Conservation (phyloP, 164 flowering plant species). For the Magnolia officinalis region DNA sequence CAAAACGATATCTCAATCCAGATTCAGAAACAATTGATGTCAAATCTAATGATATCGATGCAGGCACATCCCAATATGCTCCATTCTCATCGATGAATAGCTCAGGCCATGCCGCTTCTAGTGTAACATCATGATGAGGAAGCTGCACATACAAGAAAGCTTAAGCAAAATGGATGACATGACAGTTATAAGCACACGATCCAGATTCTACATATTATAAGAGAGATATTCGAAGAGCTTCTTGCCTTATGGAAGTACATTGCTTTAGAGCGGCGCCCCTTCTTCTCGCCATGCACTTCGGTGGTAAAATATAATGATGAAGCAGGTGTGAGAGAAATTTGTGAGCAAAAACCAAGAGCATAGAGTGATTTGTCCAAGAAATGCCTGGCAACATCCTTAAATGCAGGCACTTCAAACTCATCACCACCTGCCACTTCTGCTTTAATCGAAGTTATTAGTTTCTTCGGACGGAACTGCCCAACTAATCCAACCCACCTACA, state of each 20-base stretch:
- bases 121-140: slow-evolving; percentile 64
- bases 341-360: slow-evolving; percentile 51
- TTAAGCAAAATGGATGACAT: neutral
- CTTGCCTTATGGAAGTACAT: slow-evolving; percentile 62
- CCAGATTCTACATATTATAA: neutral
- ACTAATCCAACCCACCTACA: slow-evolving; percentile 76
- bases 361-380: slow-evolving; percentile 75
- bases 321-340: slow-evolving; percentile 35
- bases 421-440: slow-evolving; percentile 39
- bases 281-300: slow-evolving; percentile 62
- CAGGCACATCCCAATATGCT: slow-evolving; percentile 83
- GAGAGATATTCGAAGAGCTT: slow-evolving; percentile 17
- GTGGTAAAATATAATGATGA: slow-evolving; percentile 57
- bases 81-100: slow-evolving; percentile 72
- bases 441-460: slow-evolving; percentile 60
- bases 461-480: slow-evolving; percentile 82
- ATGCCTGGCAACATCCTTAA: slow-evolving; percentile 50
- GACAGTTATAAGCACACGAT: neutral
- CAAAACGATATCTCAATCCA: slow-evolving; percentile 69
- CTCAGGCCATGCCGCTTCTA: slow-evolving; percentile 94
- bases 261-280: slow-evolving; percentile 53
- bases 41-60: slow-evolving; percentile 64
- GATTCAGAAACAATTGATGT: slow-evolving; percentile 56
- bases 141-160: slow-evolving; percentile 47
- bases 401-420: slow-evolving; percentile 41